Evolutionary conservation across 2,329 filamentous ascomycete species (phyloP), one percentile per base, ranked within the genome.

Genomic region (Talaromyces rugulosus): DNA sequence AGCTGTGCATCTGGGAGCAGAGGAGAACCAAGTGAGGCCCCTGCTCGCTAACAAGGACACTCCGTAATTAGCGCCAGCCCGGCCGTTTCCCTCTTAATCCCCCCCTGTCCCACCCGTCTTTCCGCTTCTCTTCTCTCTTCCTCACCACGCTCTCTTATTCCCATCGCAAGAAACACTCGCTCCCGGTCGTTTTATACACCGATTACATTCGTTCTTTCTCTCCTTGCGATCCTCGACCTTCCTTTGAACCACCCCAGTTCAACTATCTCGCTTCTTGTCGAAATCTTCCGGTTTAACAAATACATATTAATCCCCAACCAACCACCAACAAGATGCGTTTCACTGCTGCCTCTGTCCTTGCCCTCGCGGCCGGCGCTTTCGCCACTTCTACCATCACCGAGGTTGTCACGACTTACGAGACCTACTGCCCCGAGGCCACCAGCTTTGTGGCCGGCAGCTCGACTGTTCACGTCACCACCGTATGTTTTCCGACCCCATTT

Each of bases 361-460:
- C 73, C 67, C 68, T 78, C 63, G 78, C 74, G 66, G 73, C 73
- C 66, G 74, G 72, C 69, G 77, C 72, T 65, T 66, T 72, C 58
- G 77, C 62, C 53, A 36, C 59, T 14, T 57, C 60, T 1, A 60
- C 55, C 18, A 51, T 61, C 9, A 62, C 60, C 16, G 85, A 89
- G 82, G 80, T 86, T 67, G 84, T 91, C 66, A 87, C 85, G 62
- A 77, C 80, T 62, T 85, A 85, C 81, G 87, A 84, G 78, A 92
- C 89, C 73, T 90, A 83, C 85, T 92, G 89, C 86, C 88, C 89
- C 27, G 81, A 73, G 68, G 75, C 89, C 67, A 91, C 89, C 69
- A 76, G 80, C 69, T 77, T 91, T 77, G 84, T 83, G 71, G 81
- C 89, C 79, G 84, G 82, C 74, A 80, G 77, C 77, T 81, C 83